Conservation (phyloP, 805 yeast species). For the Kodamaea restingae region DNA sequence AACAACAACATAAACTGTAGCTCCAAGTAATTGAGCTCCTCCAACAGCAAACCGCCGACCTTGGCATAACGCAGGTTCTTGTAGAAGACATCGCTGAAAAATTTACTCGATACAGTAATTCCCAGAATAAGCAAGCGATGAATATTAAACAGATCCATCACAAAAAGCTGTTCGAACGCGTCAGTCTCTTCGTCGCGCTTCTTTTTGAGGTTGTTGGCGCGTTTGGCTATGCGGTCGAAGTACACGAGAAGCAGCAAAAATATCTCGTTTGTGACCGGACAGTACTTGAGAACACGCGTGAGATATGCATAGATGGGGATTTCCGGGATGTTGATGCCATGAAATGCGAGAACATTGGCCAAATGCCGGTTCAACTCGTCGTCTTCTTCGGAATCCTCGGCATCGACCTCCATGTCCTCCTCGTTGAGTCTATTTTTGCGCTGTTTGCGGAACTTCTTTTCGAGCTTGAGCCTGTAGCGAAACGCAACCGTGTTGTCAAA, state of each 20-base stretch:
- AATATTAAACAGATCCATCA: conserved; percentile 93
- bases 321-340: conserved; percentile 96
- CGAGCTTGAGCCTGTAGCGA: conserved; percentile 36
- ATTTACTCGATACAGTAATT: conserved; percentile 91
- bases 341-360: conserved; percentile 80
- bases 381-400: conserved; percentile 21
- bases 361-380: conserved; percentile 49
- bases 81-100: conserved; percentile 90
- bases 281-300: conserved; percentile 86
- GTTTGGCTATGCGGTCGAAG: conserved; percentile 88
- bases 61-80: conserved; percentile 92
- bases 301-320: conserved; percentile 86
- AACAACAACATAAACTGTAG: conserved; percentile 78
- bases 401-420: conserved; percentile 14
- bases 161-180: conserved; percentile 60
- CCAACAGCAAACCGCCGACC: conserved; percentile 91
- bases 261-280: conserved; percentile 98
- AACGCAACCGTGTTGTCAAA: conserved; percentile 44
- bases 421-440: conserved; percentile 6
- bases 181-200: conserved; percentile 19
- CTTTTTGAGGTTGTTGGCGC: conserved; percentile 53
- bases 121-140: conserved; percentile 93
- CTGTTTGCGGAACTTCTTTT: conserved; percentile 23
- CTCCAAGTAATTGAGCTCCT: conserved; percentile 89
- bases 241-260: conserved; percentile 85